Conservation (phyloP, 768 basidiomycete species). For the Harrya chromipes region DNA sequence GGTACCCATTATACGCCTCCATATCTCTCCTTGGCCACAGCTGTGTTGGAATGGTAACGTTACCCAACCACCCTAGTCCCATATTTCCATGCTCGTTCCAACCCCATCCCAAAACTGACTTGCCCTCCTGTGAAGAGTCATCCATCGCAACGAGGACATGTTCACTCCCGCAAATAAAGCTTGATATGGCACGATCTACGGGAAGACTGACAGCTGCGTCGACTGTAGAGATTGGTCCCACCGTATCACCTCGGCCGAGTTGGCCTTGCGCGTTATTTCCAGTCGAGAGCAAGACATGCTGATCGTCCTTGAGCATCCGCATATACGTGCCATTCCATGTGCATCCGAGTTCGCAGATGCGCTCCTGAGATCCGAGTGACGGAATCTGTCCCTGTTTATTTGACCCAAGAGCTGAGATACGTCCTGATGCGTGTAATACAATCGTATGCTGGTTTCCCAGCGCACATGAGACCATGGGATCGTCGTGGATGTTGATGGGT, state of each 20-base stretch:
- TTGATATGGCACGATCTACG: slow-evolving; percentile 26
- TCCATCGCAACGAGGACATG: slow-evolving; percentile 56
- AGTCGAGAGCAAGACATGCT: slow-evolving; percentile 41
- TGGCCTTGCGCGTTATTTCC: slow-evolving; percentile 62
- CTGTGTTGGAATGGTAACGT: slow-evolving; percentile 47
- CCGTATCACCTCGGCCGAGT: slow-evolving; percentile 44
- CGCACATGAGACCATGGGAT: slow-evolving; percentile 34
- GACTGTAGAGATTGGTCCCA: neutral
- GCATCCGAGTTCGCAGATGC: slow-evolving; percentile 44
- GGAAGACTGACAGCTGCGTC: slow-evolving; percentile 20
- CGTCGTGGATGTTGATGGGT: slow-evolving; percentile 24
- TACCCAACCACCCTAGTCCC: slow-evolving; percentile 59
- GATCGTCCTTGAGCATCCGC: slow-evolving; percentile 21
- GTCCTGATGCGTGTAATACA: slow-evolving; percentile 43
- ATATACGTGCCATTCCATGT: slow-evolving; percentile 83
- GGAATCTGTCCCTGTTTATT: slow-evolving; percentile 66
- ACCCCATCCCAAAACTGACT: slow-evolving; percentile 78
- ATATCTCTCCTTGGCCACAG: slow-evolving; percentile 47
- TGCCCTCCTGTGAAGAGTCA: slow-evolving; percentile 24
- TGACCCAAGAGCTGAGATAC: slow-evolving; percentile 57
- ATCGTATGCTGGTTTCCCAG: slow-evolving; percentile 56
- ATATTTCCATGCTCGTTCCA: slow-evolving; percentile 99
- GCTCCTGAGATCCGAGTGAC: slow-evolving; percentile 26
- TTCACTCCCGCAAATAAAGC: slow-evolving; percentile 77
- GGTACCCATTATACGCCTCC: neutral